These are phyloP conservation scores for Allomyces arbusculus DNA, from an alignment of 192 early-diverging fungal genomes.

Conservation along the genomic window DNA sequence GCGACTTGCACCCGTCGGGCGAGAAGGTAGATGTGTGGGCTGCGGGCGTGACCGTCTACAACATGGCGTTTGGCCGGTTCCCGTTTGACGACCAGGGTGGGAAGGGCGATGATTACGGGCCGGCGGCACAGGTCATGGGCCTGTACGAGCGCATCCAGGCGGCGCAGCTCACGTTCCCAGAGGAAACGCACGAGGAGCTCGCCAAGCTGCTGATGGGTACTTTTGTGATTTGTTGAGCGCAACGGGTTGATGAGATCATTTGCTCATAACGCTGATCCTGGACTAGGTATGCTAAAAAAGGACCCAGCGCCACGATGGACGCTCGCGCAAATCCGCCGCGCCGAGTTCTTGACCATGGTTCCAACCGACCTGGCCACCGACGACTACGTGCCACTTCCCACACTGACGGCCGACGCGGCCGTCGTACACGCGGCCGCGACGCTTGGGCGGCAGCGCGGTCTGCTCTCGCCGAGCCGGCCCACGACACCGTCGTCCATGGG, in stretches of 20 bases:
- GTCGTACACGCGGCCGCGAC: background rate
- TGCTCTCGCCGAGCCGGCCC: too few relatives aligned
- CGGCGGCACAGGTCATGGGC: constrained; percentile 18
- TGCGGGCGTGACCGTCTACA: constrained; percentile 27
- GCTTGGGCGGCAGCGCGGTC: background rate
- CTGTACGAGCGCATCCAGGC: constrained; percentile 26
- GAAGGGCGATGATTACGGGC: too few relatives aligned
- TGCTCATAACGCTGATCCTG: too few relatives aligned
- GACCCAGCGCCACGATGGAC: constrained; percentile 14
- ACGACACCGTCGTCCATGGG: too few relatives aligned
- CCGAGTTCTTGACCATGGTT: constrained; percentile 9
- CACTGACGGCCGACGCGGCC: background rate
- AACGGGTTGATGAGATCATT: too few relatives aligned
- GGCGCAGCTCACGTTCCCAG: constrained; percentile 20
- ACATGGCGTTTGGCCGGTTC: constrained; percentile 31
- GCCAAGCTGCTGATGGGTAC: constrained; percentile 17
- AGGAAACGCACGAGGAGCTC: constrained; percentile 13
- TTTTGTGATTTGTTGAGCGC: background rate
- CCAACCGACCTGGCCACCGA: background rate
- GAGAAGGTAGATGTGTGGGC: constrained; percentile 38
- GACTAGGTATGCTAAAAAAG: constrained; percentile 20
- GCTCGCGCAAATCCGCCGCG: constrained; percentile 15
- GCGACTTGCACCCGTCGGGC: constrained; percentile 10
- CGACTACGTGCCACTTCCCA: background rate
- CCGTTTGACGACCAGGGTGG: constrained; percentile 36